Conservation (phyloP, 2,329 filamentous ascomycete genomes). For the Arthrobotrys entomopaga region DNA sequence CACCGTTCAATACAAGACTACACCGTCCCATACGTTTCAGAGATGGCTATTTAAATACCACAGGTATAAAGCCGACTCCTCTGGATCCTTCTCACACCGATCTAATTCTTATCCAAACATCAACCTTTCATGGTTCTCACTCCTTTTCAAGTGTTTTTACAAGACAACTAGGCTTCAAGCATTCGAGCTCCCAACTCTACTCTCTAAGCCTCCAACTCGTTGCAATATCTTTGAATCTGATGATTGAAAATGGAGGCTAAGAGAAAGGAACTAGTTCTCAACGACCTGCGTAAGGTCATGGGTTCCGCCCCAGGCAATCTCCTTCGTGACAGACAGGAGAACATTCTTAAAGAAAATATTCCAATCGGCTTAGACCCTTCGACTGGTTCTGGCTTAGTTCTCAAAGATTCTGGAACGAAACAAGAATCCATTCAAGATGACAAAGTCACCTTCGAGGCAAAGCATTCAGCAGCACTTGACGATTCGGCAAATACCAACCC, state of each 20-base stretch:
- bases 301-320: slow-evolving; percentile 7
- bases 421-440: neutral
- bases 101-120: neutral
- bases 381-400: no score
- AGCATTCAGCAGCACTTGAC: neutral
- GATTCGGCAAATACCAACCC: neutral
- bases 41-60: neutral
- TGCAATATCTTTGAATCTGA: neutral
- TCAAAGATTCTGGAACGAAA: neutral
- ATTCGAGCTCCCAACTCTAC: neutral
- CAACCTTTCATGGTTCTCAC: neutral
- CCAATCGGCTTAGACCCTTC: neutral
- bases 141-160: no score
- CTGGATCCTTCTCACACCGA: neutral
- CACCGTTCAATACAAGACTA: no score
- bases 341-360: neutral
- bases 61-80: neutral
- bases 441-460: neutral
- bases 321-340: no score
- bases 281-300: neutral
- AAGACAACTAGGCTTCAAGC: no score
- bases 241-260: neutral
- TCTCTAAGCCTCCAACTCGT: no score
- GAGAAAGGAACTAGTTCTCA: neutral
- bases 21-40: no score